These are phyloP conservation scores for Fistulifera solaris DNA, from an alignment of 108 stramenopile genomes.

Conservation along the genomic window DNA sequence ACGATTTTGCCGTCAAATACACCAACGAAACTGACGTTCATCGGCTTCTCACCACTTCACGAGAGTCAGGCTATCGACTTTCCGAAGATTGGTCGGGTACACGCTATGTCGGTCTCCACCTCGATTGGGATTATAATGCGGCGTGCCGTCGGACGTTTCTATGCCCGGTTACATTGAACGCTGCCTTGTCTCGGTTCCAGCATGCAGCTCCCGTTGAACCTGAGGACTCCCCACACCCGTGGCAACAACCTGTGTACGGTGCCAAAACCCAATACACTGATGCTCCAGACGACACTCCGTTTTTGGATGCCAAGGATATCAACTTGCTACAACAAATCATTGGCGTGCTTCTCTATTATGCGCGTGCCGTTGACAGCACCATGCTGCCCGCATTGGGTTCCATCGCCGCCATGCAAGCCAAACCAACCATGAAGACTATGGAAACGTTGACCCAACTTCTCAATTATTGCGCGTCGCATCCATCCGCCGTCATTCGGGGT, in stretches of 20 bases:
- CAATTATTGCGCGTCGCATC: constrained; percentile 40
- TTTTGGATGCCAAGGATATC: constrained; percentile 7
- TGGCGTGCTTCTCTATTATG: constrained; percentile 31
- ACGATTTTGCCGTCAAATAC: constrained; percentile 45
- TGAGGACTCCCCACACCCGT: constrained; percentile 30
- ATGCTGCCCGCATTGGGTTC: constrained; percentile 21
- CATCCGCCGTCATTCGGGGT: constrained; percentile 30
- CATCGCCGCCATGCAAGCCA: constrained; percentile 22
- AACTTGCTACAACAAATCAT: constrained; percentile 26
- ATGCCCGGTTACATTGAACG: constrained; percentile 32
- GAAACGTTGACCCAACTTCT: constrained; percentile 21
- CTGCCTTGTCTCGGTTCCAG: constrained; percentile 20
- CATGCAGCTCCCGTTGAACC: constrained; percentile 19
- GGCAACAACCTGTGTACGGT: constrained; percentile 29
- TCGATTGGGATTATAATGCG: constrained; percentile 21
- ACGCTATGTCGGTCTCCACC: constrained; percentile 17
- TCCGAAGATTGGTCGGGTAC: constrained; percentile 20
- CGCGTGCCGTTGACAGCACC: constrained; percentile 29
- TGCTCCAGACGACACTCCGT: constrained; percentile 11
- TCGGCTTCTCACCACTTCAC: constrained; percentile 26
- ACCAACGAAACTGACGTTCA: constrained; percentile 19
- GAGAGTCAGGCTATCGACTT: constrained; percentile 6
- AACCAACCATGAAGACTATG: constrained; percentile 15
- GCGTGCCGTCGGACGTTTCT: constrained; percentile 20
- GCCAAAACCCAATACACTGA: constrained; percentile 23